Percentiles rank a stretch among this genome's conserved stretches.
phyloP scores from a whole-genome alignment of 345 rosid genomes.

The Tarenaya hassleriana region DNA sequence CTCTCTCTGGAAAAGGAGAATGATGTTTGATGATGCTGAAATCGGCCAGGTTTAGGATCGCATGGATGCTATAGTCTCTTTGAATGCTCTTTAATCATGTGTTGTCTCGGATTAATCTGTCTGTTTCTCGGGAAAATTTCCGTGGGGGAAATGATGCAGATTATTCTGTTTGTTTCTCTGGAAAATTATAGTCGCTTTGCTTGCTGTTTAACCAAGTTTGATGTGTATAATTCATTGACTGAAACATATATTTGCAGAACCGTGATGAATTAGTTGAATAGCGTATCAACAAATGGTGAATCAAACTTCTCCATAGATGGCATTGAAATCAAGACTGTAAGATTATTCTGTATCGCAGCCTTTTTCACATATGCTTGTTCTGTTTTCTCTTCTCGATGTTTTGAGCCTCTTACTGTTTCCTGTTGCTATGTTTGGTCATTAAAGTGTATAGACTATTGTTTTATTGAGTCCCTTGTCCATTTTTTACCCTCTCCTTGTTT shows the following conservation, averaged over 20 bases:
- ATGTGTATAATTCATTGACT: slow-evolving; percentile 1
- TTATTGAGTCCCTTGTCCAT: no score
- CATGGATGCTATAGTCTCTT: slow-evolving; percentile 1
- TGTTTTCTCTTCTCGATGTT: background rate
- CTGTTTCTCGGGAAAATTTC: no score
- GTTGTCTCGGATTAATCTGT: background rate
- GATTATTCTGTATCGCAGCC: no score
- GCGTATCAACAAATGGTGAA: slow-evolving; percentile 41
- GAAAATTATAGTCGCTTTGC: background rate
- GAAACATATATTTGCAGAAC: slow-evolving; percentile 33
- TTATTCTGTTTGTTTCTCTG: slow-evolving; percentile 17
- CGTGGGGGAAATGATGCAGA: no score
- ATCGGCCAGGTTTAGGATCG: slow-evolving; percentile 1
- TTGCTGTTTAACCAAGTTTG: slow-evolving; percentile 7
- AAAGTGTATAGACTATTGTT: no score
- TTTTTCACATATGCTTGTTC: no score
- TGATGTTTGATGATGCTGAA: slow-evolving; percentile 6
- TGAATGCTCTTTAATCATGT: background rate
- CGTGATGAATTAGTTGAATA: slow-evolving; percentile 56
- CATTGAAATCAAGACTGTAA: slow-evolving; percentile 50
- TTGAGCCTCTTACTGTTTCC: background rate
- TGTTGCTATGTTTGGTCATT: background rate
- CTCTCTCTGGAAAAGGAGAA: background rate
- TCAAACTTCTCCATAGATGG: slow-evolving; percentile 50
- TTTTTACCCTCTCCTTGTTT: slow-evolving; percentile 13